Evolutionary conservation across 371 early-diverging fungal species (phyloP).

Genomic region (Circinella umbellata): DNA sequence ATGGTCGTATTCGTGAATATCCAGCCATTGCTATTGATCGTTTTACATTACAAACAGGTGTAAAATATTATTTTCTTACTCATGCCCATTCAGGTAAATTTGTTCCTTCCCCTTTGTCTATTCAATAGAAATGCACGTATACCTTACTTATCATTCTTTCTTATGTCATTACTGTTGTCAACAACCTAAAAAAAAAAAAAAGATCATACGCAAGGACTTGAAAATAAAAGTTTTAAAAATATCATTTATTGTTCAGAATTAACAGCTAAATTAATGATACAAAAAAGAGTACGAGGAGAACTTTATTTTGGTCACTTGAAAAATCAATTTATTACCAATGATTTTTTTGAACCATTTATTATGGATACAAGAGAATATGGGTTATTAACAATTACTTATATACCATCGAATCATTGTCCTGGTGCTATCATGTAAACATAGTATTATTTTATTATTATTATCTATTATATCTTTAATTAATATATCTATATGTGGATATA

Average conservation of each 20-base stretch:
- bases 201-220: constrained; percentile 44
- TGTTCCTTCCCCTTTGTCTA: too few relatives aligned
- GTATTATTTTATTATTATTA: not conserved
- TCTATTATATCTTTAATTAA: not conserved
- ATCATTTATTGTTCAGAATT: constrained; percentile 40
- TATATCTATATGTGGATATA: constrained; percentile 3
- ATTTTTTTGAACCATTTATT: constrained; percentile 17
- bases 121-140: too few relatives aligned
- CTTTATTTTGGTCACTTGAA: constrained; percentile 25
- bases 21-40: constrained; percentile 47
- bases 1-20: constrained; percentile 52
- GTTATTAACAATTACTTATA: constrained; percentile 26
- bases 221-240: constrained; percentile 24
- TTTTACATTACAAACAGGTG: constrained; percentile 30
- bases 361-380: constrained; percentile 34
- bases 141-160: too few relatives aligned
- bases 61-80: constrained; percentile 38
- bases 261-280: constrained; percentile 37
- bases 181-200: not conserved
- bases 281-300: constrained; percentile 21
- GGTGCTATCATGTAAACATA: constrained; percentile 46
- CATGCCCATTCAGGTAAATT: constrained; percentile 43
- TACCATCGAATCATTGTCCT: constrained; percentile 52
- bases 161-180: too few relatives aligned
- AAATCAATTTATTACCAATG: constrained; percentile 23